phyloP scores from a whole-genome alignment of 2,329 filamentous ascomycete species.

The Lachnellula occidentalis region DNA sequence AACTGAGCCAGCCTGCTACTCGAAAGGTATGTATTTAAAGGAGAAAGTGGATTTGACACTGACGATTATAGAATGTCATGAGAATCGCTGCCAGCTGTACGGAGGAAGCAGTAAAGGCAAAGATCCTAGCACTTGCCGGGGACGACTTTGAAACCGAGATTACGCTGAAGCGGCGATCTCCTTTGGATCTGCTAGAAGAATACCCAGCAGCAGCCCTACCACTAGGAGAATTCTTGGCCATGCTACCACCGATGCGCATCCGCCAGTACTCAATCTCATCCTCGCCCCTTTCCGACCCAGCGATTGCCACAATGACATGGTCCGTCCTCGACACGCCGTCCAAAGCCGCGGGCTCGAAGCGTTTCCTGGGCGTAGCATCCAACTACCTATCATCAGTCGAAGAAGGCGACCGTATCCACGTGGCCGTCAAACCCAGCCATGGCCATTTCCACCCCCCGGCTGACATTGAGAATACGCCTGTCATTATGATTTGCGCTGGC shows the following conservation, averaged over 20 bases:
- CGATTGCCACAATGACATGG: constrained; percentile 53
- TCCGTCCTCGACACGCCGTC: constrained; percentile 47
- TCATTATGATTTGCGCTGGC: constrained; percentile 31
- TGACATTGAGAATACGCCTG: constrained; percentile 26
- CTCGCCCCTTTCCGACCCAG: constrained; percentile 50
- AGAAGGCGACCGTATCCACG: constrained; percentile 34
- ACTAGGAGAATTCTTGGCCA: constrained; percentile 61
- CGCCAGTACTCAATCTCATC: constrained; percentile 79
- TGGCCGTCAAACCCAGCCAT: constrained; percentile 38
- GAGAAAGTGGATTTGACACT: neutral
- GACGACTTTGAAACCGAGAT: constrained; percentile 28
- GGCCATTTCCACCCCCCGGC: constrained; percentile 22
- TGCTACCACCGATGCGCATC: constrained; percentile 71
- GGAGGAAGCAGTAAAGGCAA: constrained; percentile 38
- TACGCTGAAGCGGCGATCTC: constrained; percentile 48
- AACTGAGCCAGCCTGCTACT: constrained; percentile 53
- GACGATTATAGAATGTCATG: constrained; percentile 35
- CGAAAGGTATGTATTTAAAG: constrained; percentile 32
- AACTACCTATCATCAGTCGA: constrained; percentile 40
- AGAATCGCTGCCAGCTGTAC: constrained; percentile 42
- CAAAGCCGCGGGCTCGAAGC: constrained; percentile 27
- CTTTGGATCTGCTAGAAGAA: constrained; percentile 65
- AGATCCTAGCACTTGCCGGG: constrained; percentile 36
- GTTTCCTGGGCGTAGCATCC: constrained; percentile 47
- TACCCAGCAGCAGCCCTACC: constrained; percentile 55